These are phyloP conservation scores for Candida mesenterica DNA, from an alignment of 1,139 yeast genomes.

Conservation along the genomic window DNA sequence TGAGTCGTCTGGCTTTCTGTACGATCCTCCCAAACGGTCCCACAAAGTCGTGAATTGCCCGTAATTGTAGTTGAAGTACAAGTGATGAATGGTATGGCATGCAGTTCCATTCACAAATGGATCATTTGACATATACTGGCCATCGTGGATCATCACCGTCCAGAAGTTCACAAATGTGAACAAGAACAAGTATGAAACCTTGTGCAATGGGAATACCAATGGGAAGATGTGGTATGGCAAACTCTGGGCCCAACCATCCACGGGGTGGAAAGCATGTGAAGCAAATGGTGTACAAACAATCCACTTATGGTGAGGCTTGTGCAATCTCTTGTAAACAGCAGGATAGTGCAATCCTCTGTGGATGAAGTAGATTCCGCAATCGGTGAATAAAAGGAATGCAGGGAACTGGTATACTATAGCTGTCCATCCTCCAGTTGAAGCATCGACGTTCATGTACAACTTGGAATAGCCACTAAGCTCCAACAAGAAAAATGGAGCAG, in stretches of 20 bases:
- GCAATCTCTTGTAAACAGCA: constrained; percentile 74
- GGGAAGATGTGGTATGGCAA: constrained; percentile 92
- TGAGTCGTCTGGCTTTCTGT: constrained; percentile 87
- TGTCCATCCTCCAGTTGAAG: constrained; percentile 67
- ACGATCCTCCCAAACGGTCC: constrained; percentile 94
- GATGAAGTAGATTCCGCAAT: constrained; percentile 84
- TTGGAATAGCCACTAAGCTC: constrained; percentile 83
- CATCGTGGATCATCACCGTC: constrained; percentile 99
- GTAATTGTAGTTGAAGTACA: constrained; percentile 94
- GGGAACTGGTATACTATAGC: constrained; percentile 68
- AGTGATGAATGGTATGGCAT: constrained; percentile 94
- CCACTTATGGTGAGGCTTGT: constrained; percentile 99
- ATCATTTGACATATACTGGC: constrained; percentile 89
- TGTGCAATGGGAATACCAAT: constrained; percentile 87
- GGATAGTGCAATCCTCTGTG: constrained; percentile 96
- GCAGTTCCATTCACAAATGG: constrained; percentile 97
- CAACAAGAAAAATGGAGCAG: constrained; percentile 83
- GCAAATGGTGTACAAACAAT: constrained; percentile 98
- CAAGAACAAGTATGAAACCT: constrained; percentile 71
- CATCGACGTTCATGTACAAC: constrained; percentile 65
- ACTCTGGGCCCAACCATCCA: constrained; percentile 92
- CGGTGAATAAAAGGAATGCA: constrained; percentile 84
- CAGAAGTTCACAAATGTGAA: constrained; percentile 93
- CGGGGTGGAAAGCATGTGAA: constrained; percentile 97
- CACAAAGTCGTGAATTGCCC: constrained; percentile 97